phyloP scores from a whole-genome alignment of 179 eudicot species.

The Sideroxylon spinosum region DNA sequence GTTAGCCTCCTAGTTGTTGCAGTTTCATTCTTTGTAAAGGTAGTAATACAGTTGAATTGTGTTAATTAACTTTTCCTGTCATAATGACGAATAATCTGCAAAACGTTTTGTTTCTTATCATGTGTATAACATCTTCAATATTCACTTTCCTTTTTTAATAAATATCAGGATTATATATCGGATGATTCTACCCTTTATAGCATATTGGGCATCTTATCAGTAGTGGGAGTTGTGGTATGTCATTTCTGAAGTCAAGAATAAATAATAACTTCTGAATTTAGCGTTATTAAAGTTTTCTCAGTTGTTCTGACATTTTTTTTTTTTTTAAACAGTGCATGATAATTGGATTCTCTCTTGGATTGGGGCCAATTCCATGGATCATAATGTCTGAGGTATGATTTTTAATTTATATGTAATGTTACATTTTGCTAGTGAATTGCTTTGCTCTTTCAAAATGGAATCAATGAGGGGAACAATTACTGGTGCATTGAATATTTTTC shows the following conservation, averaged over 20 bases:
- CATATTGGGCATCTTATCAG: slow-evolving; percentile 55
- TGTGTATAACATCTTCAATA: neutral
- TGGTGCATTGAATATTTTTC: neutral
- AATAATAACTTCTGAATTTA: slow-evolving; percentile 3
- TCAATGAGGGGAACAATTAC: neutral
- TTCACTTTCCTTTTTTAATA: slow-evolving; percentile 2
- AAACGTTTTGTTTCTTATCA: neutral
- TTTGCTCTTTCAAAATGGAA: neutral
- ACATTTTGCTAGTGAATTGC: neutral
- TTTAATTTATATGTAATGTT: slow-evolving; percentile 3
- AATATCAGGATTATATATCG: slow-evolving; percentile 43
- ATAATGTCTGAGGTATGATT: slow-evolving; percentile 93
- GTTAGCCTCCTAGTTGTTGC: slow-evolving; percentile 74
- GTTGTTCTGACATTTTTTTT: slow-evolving; percentile 12
- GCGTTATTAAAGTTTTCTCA: slow-evolving; percentile 11
- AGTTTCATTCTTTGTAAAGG: slow-evolving; percentile 69
- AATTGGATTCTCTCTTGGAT: slow-evolving; percentile 78
- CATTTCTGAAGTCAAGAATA: neutral
- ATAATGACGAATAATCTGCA: neutral
- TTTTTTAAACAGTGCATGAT: slow-evolving; percentile 63
- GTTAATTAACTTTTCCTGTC: neutral
- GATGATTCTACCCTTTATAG: slow-evolving; percentile 47
- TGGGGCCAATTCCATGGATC: slow-evolving; percentile 97
- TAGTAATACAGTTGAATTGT: slow-evolving; percentile 15
- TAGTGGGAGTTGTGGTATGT: slow-evolving; percentile 93